Percentiles rank a stretch among this genome's conserved stretches.
Conservation (phyloP, 495 filamentous ascomycete genomes). For the Lophium mytilinum region DNA sequence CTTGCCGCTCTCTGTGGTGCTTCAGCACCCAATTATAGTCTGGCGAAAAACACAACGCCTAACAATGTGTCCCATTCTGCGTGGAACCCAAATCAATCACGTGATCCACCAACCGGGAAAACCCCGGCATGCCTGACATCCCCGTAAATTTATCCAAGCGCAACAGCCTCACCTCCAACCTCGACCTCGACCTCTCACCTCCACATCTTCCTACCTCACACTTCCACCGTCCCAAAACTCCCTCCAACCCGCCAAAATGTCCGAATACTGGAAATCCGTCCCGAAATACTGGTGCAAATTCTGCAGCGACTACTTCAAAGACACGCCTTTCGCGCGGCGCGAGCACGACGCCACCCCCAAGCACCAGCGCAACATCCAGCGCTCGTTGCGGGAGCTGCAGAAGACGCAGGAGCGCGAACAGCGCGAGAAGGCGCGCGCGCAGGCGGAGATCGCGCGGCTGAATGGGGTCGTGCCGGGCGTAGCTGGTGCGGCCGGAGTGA, state of each 20-base stretch:
- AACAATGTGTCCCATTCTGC: too few relatives aligned
- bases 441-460: constrained; percentile 76
- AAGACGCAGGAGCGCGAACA: constrained; percentile 67
- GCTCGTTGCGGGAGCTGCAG: constrained; percentile 82
- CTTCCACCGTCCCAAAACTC: too few relatives aligned
- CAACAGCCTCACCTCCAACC: too few relatives aligned
- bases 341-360: constrained; percentile 86
- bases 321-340: constrained; percentile 79
- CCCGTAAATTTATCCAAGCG: too few relatives aligned
- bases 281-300: constrained; percentile 97
- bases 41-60: too few relatives aligned
- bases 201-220: too few relatives aligned
- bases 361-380: constrained; percentile 84
- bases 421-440: constrained; percentile 71
- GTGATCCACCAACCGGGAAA: too few relatives aligned
- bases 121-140: too few relatives aligned
- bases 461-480: constrained; percentile 59
- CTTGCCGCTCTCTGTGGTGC: too few relatives aligned
- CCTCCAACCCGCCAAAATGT: constrained; percentile 46
- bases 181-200: too few relatives aligned
- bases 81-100: too few relatives aligned
- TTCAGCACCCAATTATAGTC: too few relatives aligned
- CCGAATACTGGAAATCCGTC: constrained; percentile 99
- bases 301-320: constrained; percentile 82
- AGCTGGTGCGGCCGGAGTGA: constrained; percentile 6